These are phyloP conservation scores for Cardamine chenopodiifolia DNA, from an alignment of 345 rosid species.

Conservation along the genomic window DNA sequence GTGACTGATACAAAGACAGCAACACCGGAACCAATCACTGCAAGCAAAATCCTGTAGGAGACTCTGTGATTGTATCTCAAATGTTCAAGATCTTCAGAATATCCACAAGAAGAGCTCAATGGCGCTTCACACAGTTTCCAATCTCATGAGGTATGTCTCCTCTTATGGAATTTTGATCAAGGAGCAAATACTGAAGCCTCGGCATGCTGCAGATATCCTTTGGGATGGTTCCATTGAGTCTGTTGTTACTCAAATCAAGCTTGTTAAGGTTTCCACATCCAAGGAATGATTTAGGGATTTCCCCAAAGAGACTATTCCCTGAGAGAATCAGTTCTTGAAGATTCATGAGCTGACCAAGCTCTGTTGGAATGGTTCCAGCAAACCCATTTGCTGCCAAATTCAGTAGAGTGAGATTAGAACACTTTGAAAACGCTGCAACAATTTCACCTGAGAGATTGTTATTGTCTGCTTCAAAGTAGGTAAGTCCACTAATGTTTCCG, in stretches of 20 bases:
- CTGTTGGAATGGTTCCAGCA: constrained; percentile 68
- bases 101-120: constrained; percentile 59
- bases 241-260: constrained; percentile 76
- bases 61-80: constrained; percentile 71
- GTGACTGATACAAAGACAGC: constrained; percentile 86
- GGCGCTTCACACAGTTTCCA: constrained; percentile 78
- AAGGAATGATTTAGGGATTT: constrained; percentile 69
- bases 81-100: constrained; percentile 45
- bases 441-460: constrained; percentile 85
- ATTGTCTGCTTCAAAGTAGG: constrained; percentile 88
- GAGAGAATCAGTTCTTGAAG: constrained; percentile 93
- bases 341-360: constrained; percentile 73
- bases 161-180: constrained; percentile 69
- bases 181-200: constrained; percentile 65
- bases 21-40: constrained; percentile 88
- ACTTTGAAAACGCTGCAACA: constrained; percentile 68
- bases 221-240: constrained; percentile 80
- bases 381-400: constrained; percentile 89
- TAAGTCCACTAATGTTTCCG: constrained; percentile 80
- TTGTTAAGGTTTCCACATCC: constrained; percentile 88
- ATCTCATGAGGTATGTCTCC: constrained; percentile 83
- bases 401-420: constrained; percentile 84
- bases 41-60: constrained; percentile 78
- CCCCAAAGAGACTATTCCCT: constrained; percentile 77
- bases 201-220: constrained; percentile 60